phyloP scores from a whole-genome alignment of 1,284 basidiomycete species.

The Takashimella tepidaria region DNA sequence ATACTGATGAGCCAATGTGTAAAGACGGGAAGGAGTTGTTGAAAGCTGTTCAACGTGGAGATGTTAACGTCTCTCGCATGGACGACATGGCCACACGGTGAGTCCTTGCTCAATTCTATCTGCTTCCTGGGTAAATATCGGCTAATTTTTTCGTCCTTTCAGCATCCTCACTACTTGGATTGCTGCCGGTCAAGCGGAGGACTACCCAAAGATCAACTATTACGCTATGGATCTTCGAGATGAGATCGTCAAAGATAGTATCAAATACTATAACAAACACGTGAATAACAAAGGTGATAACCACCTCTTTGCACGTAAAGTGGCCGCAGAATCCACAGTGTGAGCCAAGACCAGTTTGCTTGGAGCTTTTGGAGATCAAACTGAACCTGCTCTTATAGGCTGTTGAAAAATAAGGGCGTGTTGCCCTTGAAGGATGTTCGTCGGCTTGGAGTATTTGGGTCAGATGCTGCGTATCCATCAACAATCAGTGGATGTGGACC shows the following conservation, averaged over 20 bases:
- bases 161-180: constrained; percentile 60
- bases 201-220: constrained; percentile 53
- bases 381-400: constrained; percentile 18
- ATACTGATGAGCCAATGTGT: constrained; percentile 4
- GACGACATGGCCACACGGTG: constrained; percentile 47
- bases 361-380: background rate
- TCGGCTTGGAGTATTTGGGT: constrained; percentile 41
- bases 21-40: constrained; percentile 53
- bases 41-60: constrained; percentile 62
- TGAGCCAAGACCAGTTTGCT: constrained; percentile 13
- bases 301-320: constrained; percentile 30
- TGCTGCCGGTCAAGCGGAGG: constrained; percentile 55
- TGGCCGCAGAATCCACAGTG: constrained; percentile 41
- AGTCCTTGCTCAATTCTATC: background rate
- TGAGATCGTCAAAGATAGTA: constrained; percentile 23
- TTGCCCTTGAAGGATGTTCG: constrained; percentile 29
- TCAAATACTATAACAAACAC: constrained; percentile 30
- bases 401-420: constrained; percentile 35
- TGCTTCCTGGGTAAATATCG: background rate
- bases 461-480: constrained; percentile 39
- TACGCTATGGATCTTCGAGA: constrained; percentile 46
- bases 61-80: constrained; percentile 58
- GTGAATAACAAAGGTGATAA: constrained; percentile 30
- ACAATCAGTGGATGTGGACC: constrained; percentile 39
- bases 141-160: background rate